Evolutionary conservation across 805 yeast species (phyloP).

Genomic region (Ogataea ramenticola): DNA sequence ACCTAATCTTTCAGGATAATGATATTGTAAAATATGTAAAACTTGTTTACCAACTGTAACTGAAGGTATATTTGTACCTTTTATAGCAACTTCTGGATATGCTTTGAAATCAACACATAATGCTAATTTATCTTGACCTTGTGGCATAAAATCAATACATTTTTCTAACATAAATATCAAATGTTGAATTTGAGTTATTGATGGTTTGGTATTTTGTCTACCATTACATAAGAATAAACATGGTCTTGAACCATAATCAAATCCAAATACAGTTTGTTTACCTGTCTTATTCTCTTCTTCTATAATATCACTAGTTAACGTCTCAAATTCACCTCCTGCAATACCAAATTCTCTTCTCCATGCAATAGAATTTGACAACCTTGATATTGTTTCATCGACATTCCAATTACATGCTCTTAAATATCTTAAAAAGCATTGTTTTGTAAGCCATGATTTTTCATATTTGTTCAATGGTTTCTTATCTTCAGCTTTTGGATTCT

Average conservation of each 20-base stretch:
- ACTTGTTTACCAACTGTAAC: constrained; percentile 85
- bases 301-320: constrained; percentile 46
- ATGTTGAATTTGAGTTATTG: constrained; percentile 87
- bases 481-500: constrained; percentile 22
- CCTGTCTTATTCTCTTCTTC: constrained; percentile 81
- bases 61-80: constrained; percentile 65
- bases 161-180: constrained; percentile 88
- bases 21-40: constrained; percentile 85
- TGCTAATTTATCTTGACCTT: constrained; percentile 91
- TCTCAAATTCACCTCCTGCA: constrained; percentile 37
- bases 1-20: constrained; percentile 95
- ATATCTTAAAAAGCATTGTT: constrained; percentile 84
- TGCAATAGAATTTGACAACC: constrained; percentile 68
- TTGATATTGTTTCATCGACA: constrained; percentile 54
- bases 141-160: constrained; percentile 90
- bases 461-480: constrained; percentile 31
- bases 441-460: constrained; percentile 87
- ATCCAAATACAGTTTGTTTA: constrained; percentile 84
- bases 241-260: constrained; percentile 85
- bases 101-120: constrained; percentile 88
- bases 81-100: constrained; percentile 45
- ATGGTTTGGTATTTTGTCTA: constrained; percentile 92
- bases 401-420: constrained; percentile 92
- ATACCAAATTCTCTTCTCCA: constrained; percentile 96
- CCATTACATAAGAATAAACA: constrained; percentile 88